A percentile compares a stretch with the other conserved stretches of the same genome.
phyloP scores from a whole-genome alignment of 2,329 filamentous ascomycete genomes.

The Albifimbria verrucaria region DNA sequence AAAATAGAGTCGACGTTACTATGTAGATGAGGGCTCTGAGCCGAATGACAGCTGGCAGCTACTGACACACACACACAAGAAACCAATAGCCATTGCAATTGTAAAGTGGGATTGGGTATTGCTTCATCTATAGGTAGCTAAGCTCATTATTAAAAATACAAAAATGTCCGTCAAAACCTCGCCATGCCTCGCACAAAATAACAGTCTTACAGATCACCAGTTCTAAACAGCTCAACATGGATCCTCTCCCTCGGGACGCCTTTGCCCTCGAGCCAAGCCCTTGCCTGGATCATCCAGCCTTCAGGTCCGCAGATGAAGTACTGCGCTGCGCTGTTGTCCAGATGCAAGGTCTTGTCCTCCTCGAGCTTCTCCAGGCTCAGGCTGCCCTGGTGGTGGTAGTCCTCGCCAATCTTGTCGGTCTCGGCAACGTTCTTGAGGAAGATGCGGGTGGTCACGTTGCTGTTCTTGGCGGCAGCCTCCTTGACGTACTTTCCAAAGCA shows the following conservation, averaged over 20 bases:
- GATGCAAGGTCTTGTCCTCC: slow-evolving; percentile 48
- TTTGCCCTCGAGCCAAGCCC: slow-evolving; percentile 46
- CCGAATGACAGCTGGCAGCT: no score
- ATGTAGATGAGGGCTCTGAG: no score
- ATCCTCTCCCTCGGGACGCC: slow-evolving; percentile 59
- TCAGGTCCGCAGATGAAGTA: slow-evolving; percentile 73
- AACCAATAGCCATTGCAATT: not conserved
- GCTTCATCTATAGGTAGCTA: not conserved
- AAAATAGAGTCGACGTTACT: no score
- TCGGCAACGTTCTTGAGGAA: slow-evolving; percentile 53
- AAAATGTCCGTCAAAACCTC: not conserved
- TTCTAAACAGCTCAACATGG: slow-evolving; percentile 67
- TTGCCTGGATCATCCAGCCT: slow-evolving; percentile 63
- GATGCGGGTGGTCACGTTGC: slow-evolving; percentile 38
- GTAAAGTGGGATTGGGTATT: not conserved
- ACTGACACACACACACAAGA: no score
- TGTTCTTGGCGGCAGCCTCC: slow-evolving; percentile 39
- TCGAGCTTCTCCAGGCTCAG: slow-evolving; percentile 57
- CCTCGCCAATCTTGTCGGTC: slow-evolving; percentile 42
- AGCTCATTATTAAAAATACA: not conserved
- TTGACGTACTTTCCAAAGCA: slow-evolving; percentile 54
- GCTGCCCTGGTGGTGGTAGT: slow-evolving; percentile 59
- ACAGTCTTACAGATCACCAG: slow-evolving; percentile 34
- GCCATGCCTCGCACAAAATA: not conserved
- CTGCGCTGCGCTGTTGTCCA: slow-evolving; percentile 50